Evolutionary conservation across 2,329 filamentous ascomycete genomes (phyloP).

Genomic region (Microascus cirrosus): DNA sequence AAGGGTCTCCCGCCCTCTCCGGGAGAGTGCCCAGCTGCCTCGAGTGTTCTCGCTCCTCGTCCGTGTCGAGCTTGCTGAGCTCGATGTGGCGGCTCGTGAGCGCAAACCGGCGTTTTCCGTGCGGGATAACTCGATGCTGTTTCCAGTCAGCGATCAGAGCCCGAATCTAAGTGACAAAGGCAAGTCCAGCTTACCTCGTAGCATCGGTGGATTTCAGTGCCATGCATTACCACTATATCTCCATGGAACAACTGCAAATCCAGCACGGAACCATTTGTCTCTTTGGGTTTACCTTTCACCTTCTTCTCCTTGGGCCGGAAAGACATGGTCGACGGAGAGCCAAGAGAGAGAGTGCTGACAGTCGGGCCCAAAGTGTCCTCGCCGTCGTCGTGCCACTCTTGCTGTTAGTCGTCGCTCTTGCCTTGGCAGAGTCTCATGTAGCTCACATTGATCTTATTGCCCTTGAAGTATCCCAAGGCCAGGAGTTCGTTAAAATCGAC

Average conservation of each 20-base stretch:
- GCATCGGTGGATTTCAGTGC: constrained; percentile 42
- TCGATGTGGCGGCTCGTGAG: constrained; percentile 43
- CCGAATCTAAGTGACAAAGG: not conserved
- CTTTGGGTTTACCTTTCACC: constrained; percentile 10
- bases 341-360: constrained; percentile 50
- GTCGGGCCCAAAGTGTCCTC: constrained; percentile 50
- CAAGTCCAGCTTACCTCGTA: constrained; percentile 32
- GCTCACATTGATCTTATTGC: constrained; percentile 43
- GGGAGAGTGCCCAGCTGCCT: constrained; percentile 21
- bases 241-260: constrained; percentile 43
- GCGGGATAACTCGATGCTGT: constrained; percentile 39
- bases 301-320: constrained; percentile 39
- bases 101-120: constrained; percentile 41
- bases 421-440: not conserved
- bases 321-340: constrained; percentile 44
- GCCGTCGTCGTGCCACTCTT: constrained; percentile 54
- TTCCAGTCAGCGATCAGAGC: not conserved
- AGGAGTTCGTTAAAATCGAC: constrained; percentile 52
- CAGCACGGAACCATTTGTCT: constrained; percentile 14
- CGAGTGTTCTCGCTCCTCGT: constrained; percentile 15
- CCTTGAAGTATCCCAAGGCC: constrained; percentile 50
- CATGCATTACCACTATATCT: constrained; percentile 55
- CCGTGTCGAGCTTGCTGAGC: constrained; percentile 23
- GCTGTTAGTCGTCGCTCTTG: not conserved
- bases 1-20: constrained; percentile 3